These are phyloP conservation scores for Metschnikowia lochheadii DNA, from an alignment of 805 yeast species.

Conservation along the genomic window DNA sequence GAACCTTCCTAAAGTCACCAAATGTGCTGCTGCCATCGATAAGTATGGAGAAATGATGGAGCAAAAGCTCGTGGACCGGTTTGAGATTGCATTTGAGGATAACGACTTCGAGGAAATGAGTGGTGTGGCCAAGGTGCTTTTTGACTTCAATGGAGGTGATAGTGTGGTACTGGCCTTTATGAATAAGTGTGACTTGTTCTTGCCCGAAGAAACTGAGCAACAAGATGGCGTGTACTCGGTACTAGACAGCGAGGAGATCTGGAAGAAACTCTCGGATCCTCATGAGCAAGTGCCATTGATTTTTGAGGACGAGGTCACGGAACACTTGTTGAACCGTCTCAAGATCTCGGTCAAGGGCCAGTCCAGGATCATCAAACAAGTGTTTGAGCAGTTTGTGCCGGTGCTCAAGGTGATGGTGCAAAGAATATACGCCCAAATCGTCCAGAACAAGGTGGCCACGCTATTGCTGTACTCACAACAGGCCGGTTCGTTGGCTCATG, in stretches of 20 bases:
- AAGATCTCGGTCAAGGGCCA: conserved; percentile 63
- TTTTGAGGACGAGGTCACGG: conserved; percentile 50
- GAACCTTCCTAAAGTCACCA: conserved; percentile 41
- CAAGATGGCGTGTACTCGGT: conserved; percentile 28
- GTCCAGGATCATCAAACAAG: conserved; percentile 66
- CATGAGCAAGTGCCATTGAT: conserved; percentile 35
- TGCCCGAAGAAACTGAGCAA: conserved; percentile 34
- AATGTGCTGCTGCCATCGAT: conserved; percentile 47
- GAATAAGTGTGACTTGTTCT: conserved; percentile 70
- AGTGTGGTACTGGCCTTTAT: conserved; percentile 80
- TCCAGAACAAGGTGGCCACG: conserved; percentile 52
- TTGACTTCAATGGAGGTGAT: conserved; percentile 79
- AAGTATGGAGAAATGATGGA: conserved; percentile 78
- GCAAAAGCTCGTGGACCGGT: conserved; percentile 59
- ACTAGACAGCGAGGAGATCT: conserved; percentile 45
- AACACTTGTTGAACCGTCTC: conserved; percentile 47
- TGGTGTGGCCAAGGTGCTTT: conserved; percentile 68
- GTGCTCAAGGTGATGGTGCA: conserved; percentile 71
- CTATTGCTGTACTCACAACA: conserved; percentile 61
- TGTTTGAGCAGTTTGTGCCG: conserved; percentile 64
- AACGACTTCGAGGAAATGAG: conserved; percentile 69
- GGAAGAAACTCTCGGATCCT: conserved; percentile 63
- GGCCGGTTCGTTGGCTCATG: conserved; percentile 63
- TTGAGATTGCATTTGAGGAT: conserved; percentile 68
- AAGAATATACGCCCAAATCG: conserved; percentile 70